Percentiles rank a stretch among this genome's conserved stretches.
Evolutionary conservation across 805 yeast genomes (phyloP).

Genomic region (Starmerella roubikii): DNA sequence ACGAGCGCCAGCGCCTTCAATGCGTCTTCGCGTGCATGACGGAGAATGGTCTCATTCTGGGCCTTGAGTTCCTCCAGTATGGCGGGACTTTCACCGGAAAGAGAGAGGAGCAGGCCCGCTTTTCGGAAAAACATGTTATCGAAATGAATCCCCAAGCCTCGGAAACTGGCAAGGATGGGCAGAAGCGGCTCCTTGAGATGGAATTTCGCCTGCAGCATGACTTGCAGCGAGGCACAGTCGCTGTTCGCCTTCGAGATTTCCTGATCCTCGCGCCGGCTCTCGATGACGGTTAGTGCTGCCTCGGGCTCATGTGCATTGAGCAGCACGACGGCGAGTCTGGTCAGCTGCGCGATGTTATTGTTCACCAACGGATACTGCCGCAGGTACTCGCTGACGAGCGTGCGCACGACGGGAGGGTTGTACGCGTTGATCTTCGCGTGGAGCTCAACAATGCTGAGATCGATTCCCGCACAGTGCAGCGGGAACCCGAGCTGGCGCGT

Average conservation of each 20-base stretch:
- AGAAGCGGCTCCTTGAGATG: constrained; percentile 5
- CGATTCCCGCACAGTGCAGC: constrained; percentile 19
- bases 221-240: constrained; percentile 12
- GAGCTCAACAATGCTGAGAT: constrained; percentile 16
- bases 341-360: constrained; percentile 14
- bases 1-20: no score
- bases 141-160: constrained; percentile 6
- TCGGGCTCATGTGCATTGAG: constrained; percentile 5
- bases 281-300: constrained; percentile 7
- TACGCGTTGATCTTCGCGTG: constrained; percentile 4
- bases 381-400: constrained; percentile 14
- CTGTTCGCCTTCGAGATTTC: constrained; percentile 3
- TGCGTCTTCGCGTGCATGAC: no score
- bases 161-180: constrained; percentile 7
- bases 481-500: constrained; percentile 13
- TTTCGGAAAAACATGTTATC: constrained; percentile 8
- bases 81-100: constrained; percentile 4
- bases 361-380: constrained; percentile 18
- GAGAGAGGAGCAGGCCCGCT: constrained; percentile 1
- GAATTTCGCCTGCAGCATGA: constrained; percentile 4
- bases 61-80: constrained; percentile 5
- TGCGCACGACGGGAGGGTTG: constrained; percentile 1
- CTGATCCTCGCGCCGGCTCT: constrained; percentile 7
- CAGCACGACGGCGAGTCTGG: constrained; percentile 14
- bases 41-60: constrained; percentile 1